A percentile compares a stretch with the other conserved stretches of the same genome.
These are phyloP conservation scores for Colletotrichum sp. DNA, from an alignment of 2,329 filamentous ascomycete species.

Conservation along the genomic window DNA sequence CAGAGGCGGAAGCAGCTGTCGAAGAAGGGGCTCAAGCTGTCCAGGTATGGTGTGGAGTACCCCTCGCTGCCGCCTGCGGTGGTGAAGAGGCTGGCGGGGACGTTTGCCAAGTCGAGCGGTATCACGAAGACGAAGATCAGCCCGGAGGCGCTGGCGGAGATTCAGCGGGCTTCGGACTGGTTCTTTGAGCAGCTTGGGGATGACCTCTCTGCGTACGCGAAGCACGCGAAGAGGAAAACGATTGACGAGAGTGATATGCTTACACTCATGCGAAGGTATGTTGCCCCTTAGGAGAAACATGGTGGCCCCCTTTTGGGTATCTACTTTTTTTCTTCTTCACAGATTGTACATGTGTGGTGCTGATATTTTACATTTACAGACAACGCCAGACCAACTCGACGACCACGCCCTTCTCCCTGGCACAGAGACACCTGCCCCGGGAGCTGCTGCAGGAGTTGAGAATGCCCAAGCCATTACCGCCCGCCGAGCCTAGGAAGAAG, in stretches of 20 bases:
- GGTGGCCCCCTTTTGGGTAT: conserved; percentile 6
- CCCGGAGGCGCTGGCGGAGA: conserved; percentile 74
- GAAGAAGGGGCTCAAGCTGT: conserved; percentile 61
- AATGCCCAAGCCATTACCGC: conserved; percentile 58
- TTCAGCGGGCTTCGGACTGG: conserved; percentile 85
- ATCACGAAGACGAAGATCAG: conserved; percentile 71
- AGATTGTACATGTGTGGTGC: neutral
- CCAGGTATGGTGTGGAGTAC: conserved; percentile 76
- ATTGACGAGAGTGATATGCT: conserved; percentile 87
- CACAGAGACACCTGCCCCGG: conserved; percentile 79
- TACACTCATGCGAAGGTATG: conserved; percentile 82
- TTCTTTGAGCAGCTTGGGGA: conserved; percentile 89
- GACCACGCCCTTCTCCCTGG: conserved; percentile 84
- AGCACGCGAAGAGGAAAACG: conserved; percentile 81
- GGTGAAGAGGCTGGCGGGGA: conserved; percentile 76
- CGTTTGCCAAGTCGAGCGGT: conserved; percentile 71
- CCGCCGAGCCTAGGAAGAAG: conserved; percentile 55
- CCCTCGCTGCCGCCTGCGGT: conserved; percentile 75
- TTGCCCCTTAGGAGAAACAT: conserved; percentile 23
- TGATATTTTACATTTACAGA: conserved; percentile 51
- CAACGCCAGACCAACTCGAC: conserved; percentile 77
- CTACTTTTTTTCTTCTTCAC: conserved; percentile 14
- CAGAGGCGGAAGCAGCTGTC: conserved; percentile 33
- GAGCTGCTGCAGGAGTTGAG: conserved; percentile 84
- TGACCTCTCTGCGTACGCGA: conserved; percentile 79